phyloP scores from a whole-genome alignment of 2,329 filamentous ascomycete species.

The Sarocladium kiliense region DNA sequence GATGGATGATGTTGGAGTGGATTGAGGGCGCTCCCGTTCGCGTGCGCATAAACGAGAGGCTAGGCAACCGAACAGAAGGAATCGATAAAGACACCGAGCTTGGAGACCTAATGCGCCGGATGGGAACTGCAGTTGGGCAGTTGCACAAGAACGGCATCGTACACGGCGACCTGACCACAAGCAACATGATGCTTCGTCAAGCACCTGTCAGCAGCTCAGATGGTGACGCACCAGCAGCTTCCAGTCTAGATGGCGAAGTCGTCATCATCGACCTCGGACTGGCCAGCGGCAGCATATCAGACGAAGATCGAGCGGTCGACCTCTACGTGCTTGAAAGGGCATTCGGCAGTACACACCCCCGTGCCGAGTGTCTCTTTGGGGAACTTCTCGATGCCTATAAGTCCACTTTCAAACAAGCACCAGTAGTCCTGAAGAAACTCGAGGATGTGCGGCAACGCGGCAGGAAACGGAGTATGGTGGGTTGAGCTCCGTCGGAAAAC shows the following conservation, averaged over 20 bases:
- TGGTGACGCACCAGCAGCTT: constrained; percentile 14
- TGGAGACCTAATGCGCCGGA: constrained; percentile 58
- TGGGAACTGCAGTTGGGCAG: constrained; percentile 66
- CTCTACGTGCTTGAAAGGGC: constrained; percentile 92
- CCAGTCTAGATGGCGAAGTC: constrained; percentile 61
- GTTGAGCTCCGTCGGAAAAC: constrained; percentile 39
- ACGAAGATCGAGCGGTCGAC: constrained; percentile 94
- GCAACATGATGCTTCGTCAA: constrained; percentile 73
- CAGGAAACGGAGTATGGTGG: constrained; percentile 94
- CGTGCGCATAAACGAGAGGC: constrained; percentile 62
- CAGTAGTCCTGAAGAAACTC: constrained; percentile 69
- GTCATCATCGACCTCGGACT: constrained; percentile 94
- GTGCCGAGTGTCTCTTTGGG: constrained; percentile 70
- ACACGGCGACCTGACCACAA: constrained; percentile 94
- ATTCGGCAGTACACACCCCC: constrained; percentile 90
- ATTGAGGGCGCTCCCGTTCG: constrained; percentile 69
- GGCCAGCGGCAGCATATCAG: constrained; percentile 71
- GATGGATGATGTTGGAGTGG: constrained; percentile 84
- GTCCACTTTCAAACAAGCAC: constrained; percentile 68
- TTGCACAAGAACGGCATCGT: constrained; percentile 83
- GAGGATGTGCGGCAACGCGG: constrained; percentile 93
- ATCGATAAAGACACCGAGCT: constrained; percentile 45
- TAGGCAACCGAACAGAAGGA: constrained; percentile 41
- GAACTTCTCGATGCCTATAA: constrained; percentile 72
- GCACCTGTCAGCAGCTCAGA: constrained; percentile 35